These are phyloP conservation scores for Diplodia seriata DNA, from an alignment of 2,329 filamentous ascomycete genomes.

Conservation along the genomic window DNA sequence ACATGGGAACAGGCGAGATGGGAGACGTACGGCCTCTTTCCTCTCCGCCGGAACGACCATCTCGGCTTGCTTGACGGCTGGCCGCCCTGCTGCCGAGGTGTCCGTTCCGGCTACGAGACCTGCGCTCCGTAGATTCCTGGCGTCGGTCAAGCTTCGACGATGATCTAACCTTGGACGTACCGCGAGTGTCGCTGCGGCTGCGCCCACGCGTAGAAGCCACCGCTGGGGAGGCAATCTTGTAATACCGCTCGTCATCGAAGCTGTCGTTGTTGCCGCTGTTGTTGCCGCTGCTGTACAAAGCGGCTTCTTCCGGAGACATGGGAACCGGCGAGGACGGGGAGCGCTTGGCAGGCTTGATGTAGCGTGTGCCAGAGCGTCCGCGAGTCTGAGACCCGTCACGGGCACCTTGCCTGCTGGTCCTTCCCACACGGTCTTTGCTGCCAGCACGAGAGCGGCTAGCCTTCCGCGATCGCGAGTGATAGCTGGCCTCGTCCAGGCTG, in stretches of 20 bases:
- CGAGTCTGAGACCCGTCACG: slow-evolving; percentile 67
- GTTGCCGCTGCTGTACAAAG: slow-evolving; percentile 49
- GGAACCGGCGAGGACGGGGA: slow-evolving; percentile 92
- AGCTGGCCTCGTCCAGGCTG: slow-evolving; percentile 79
- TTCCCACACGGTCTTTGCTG: slow-evolving; percentile 41
- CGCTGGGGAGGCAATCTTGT: slow-evolving; percentile 50
- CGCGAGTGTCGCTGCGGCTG: slow-evolving; percentile 43
- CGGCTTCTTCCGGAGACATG: slow-evolving; percentile 86
- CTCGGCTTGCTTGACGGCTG: slow-evolving; percentile 57
- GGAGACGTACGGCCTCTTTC: slow-evolving; percentile 69
- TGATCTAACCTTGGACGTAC: slow-evolving; percentile 45
- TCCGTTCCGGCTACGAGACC: slow-evolving; percentile 37
- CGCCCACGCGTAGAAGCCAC: slow-evolving; percentile 47
- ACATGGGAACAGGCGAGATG: slow-evolving; percentile 80
- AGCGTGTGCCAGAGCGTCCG: slow-evolving; percentile 69
- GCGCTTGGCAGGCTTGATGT: slow-evolving; percentile 77
- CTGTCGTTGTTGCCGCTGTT: slow-evolving; percentile 54
- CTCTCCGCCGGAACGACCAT: slow-evolving; percentile 44
- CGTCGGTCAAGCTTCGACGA: slow-evolving; percentile 46
- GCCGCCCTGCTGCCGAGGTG: slow-evolving; percentile 38
- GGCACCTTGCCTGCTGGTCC: slow-evolving; percentile 13
- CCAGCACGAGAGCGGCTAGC: slow-evolving; percentile 52
- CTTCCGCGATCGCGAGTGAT: slow-evolving; percentile 56
- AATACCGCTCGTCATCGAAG: slow-evolving; percentile 57
- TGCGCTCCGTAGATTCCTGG: slow-evolving; percentile 48